Percentiles rank a stretch among this genome's conserved stretches.
Evolutionary conservation across 2,329 filamentous ascomycete genomes (phyloP).

Genomic region (Cytospora leucostoma): DNA sequence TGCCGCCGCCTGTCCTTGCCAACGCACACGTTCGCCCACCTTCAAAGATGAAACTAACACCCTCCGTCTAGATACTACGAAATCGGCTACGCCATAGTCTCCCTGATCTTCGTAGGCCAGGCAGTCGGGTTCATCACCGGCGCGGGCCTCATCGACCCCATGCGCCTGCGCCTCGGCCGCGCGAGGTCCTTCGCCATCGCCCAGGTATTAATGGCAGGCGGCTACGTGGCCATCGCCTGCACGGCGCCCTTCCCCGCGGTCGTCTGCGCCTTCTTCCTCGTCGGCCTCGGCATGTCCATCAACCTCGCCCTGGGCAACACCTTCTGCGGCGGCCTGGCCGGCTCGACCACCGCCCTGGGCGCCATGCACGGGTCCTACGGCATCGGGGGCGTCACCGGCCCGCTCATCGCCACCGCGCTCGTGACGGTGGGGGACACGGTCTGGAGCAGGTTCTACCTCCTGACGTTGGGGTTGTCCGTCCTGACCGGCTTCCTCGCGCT

Average conservation of each 20-base stretch:
- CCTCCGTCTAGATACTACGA: conserved; percentile 57
- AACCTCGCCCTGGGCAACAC: conserved; percentile 61
- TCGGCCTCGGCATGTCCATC: conserved; percentile 60
- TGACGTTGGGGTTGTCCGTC: conserved; percentile 61
- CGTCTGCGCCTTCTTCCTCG: conserved; percentile 67
- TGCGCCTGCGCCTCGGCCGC: conserved; percentile 65
- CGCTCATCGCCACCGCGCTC: conserved; percentile 74
- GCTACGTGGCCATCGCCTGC: conserved; percentile 65
- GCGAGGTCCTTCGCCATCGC: conserved; percentile 63
- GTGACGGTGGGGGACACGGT: conserved; percentile 57
- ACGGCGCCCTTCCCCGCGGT: conserved; percentile 71
- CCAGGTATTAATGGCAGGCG: conserved; percentile 57
- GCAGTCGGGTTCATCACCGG: conserved; percentile 75
- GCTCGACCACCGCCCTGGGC: conserved; percentile 59
- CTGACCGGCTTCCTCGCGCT: conserved; percentile 58
- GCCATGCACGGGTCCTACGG: conserved; percentile 69
- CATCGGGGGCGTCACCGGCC: conserved; percentile 65
- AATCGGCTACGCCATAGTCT: conserved; percentile 77
- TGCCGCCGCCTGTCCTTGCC: not conserved
- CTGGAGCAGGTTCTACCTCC: conserved; percentile 74
- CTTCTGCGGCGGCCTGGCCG: conserved; percentile 57
- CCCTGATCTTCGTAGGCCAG: conserved; percentile 78
- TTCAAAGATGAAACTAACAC: conserved; percentile 16
- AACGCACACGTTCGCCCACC: conserved; percentile 15
- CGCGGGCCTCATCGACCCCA: conserved; percentile 66